Evolutionary conservation across 768 basidiomycete species (phyloP), one percentile per base, ranked within the genome.

Genomic region (Neoboletus subvelutipes): DNA sequence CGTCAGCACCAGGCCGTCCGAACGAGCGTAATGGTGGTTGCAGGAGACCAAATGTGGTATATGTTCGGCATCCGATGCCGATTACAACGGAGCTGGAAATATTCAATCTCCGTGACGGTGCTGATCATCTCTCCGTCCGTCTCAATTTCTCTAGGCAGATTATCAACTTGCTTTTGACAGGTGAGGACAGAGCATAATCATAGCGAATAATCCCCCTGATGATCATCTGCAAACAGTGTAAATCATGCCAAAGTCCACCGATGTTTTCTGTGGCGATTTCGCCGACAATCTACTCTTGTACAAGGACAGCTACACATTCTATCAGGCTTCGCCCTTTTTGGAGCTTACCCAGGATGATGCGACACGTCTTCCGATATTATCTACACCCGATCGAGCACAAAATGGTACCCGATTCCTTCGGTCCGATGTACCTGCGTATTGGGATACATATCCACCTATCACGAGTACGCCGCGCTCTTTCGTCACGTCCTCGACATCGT

Each of bases 41-140:
- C 7, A 8, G 26, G 20, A 45, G 15, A 50, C 37, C 36, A 39
- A 20, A 39, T 28, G 37, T 3, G 46, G 31, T 43, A 51, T 40
- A 31, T 20, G n/a, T 41, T 65, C 70, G 70, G 64, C 71, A 64
- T 51, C 13, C 15, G 5, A 22, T 58, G 69, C 65, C 67, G 65
- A 52, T 53, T 66, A 0, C 0, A 34, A 2, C 65, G 69, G 69
- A 59, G 62, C 5, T 34, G 2, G 0, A 57, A 59, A 34, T 56
- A 41, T 64, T 66, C 8, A 52, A 47, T 29, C 47, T 48, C 66
- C 61, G 67, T n/a, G 56, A 55, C 41, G n/a, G 26, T 39, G 26
- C 40, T n/a, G 13, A 1, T 33, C 11, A 60, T 64, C 33, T 49
- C 22, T 36, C 20, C n/a, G n/a, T 11, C 12, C 36, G 2, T 28